Base-by-base conservation (phyloP, 768 basidiomycete species). In the Xerocomellus amylosporus region DNA sequence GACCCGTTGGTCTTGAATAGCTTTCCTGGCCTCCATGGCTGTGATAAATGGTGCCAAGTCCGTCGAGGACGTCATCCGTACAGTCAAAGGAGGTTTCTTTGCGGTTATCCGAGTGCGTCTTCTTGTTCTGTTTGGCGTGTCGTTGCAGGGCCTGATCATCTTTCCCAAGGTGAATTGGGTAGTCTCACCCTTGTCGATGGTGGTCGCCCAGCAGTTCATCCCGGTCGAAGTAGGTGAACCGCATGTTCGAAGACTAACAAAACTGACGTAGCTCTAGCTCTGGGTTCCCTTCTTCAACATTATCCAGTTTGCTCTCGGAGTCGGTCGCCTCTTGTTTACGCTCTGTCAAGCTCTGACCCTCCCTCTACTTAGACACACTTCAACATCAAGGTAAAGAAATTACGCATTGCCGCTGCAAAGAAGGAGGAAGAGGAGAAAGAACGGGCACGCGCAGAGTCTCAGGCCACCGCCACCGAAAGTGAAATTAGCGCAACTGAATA, bases 281-380 rank as follows among this genome's bases (percentile, higher is more conserved):
- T 93, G 92, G 91, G 88, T 89, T 0, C 88, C 88, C 9, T 95
- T 89, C 75, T 93, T 94, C 79, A 92, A 86, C 68, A 62, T 80
- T 34, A 74, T 94, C 39, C 83, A 85, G 67, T 92, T 94, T 67
- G 68, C 82, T 20, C 76, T 90, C 13, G 90, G 90, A 20, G 90
- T 91, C 64, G 63, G 87, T 51, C 31, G 42, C 14, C 17, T 46
- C 30, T 60, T 47, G 14, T 38, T 58, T 55, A 51, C 5, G 31
- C 37, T 43, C 19, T 9, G 10, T 46, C 19, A 8, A n/a, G 2
- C 26, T 52, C 54, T 51, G 45, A 56, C 36, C 39, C 9, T 39
- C 28, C 28, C 22, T 42, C 17, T 49, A 24, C 44, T n/a, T 56
- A 88, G 87, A 88, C 86, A 4, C 79, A 83, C 67, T 85, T 89